These are phyloP conservation scores for Dictyostelium brefeldianum DNA, from an alignment of 78 protist genomes.

Conservation along the genomic window DNA sequence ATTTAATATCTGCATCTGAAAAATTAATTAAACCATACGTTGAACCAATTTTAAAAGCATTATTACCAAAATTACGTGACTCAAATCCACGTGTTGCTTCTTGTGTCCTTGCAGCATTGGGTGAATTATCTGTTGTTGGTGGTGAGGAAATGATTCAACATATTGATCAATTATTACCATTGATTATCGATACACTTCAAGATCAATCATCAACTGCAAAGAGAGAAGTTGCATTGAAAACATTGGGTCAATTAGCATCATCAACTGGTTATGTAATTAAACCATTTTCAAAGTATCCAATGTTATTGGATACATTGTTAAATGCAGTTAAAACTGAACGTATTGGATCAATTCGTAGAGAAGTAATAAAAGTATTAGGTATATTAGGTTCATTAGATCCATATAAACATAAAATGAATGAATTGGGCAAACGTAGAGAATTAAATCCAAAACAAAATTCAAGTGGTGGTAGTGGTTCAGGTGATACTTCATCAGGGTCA, in stretches of 20 bases:
- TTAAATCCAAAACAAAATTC: constrained; percentile 22
- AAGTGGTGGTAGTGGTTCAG: no score
- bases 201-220: constrained; percentile 86
- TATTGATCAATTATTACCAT: constrained; percentile 87
- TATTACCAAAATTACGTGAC: constrained; percentile 83
- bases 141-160: constrained; percentile 85
- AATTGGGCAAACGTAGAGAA: constrained; percentile 72
- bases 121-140: constrained; percentile 92
- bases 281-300: constrained; percentile 91
- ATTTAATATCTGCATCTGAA: constrained; percentile 83
- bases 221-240: constrained; percentile 89
- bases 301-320: constrained; percentile 86
- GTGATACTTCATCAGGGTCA: background rate
- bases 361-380: constrained; percentile 94
- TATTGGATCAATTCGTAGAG: constrained; percentile 64
- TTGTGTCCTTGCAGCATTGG: constrained; percentile 88
- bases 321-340: constrained; percentile 78
- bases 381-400: constrained; percentile 99
- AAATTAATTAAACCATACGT: constrained; percentile 94
- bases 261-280: constrained; percentile 93
- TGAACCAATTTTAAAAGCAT: constrained; percentile 86
- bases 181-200: constrained; percentile 92
- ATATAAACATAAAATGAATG: constrained; percentile 84
- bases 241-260: constrained; percentile 92
- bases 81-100: constrained; percentile 75